Base-by-base conservation (phyloP, 371 early-diverging fungal genomes). In the Rhizomucor pusillus region DNA sequence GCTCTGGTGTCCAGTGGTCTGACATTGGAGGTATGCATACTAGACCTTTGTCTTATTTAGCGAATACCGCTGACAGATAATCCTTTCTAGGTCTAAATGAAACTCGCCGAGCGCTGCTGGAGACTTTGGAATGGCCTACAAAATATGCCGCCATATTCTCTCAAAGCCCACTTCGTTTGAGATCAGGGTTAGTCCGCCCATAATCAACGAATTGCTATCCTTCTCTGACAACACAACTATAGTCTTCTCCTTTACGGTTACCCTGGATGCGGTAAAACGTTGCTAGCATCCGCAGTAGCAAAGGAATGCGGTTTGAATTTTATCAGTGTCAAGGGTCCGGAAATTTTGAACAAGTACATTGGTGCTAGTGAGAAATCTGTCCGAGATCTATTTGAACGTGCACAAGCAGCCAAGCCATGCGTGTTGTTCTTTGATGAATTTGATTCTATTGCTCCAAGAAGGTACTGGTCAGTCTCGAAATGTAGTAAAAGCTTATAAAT, bases 351-450 rank as follows among this genome's bases (percentile, higher is more conserved):
- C 77, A 99, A 96, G 81, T 99, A 95, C 63, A 95, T 97, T 66
- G 99, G 99, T 59, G 90, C 91, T 18, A 89, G 90, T 74, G 94
- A 94, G 63, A 88, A 91, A 59, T 82, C 86, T 1, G 89, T 90
- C 19, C 83, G 99, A 44, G 91, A 95, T 65, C 70, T 99, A 5
- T 99, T 99, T 80, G 91, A 93, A 54, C 82, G 92, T 49, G 98
- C 99, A 1, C 87, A 90, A 67, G 88, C 92, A 34, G 95, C 87
- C 19, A 89, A 84, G 65, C 98, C 94, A 22, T 95, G 92, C 59
- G 82, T 92, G 0, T 67, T 95, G 33, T 94, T 95, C 67, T 97
- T 97, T 79, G 99, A 99, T 73, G 99, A 99, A 69, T 95, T 99
- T 78, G 99, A 99, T 73, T 87, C 95, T 14, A 87, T 99, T 63